Evolutionary conservation across 768 basidiomycete species (phyloP).

Genomic region (Suillus lakei): DNA sequence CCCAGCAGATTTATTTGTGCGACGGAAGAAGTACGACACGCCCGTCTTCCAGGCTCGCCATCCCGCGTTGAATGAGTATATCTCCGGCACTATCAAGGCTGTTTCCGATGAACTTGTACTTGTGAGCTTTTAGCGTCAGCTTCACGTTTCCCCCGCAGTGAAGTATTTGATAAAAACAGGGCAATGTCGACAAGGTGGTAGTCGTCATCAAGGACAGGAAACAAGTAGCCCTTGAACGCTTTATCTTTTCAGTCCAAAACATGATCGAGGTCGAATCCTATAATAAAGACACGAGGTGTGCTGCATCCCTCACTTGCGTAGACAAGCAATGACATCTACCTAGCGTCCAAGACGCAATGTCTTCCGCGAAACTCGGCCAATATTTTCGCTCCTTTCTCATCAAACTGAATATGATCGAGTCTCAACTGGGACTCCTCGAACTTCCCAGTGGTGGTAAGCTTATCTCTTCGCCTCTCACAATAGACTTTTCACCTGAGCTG

Average conservation of each 20-base stretch:
- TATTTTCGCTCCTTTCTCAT: slow-evolving; percentile 85
- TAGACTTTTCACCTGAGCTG: slow-evolving; percentile 8
- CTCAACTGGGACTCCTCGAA: slow-evolving; percentile 64
- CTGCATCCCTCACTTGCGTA: background rate
- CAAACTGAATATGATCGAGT: slow-evolving; percentile 79
- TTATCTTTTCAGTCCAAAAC: slow-evolving; percentile 84
- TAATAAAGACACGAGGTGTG: slow-evolving; percentile 71
- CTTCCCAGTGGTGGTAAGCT: slow-evolving; percentile 47
- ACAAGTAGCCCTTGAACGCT: slow-evolving; percentile 85
- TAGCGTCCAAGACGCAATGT: slow-evolving; percentile 77
- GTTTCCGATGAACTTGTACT: slow-evolving; percentile 73
- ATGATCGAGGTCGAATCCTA: slow-evolving; percentile 75
- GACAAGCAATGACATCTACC: background rate
- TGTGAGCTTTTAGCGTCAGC: slow-evolving; percentile 42
- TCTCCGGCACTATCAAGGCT: slow-evolving; percentile 87
- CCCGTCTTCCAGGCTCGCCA: slow-evolving; percentile 95
- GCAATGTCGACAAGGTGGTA: slow-evolving; percentile 78
- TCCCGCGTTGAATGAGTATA: slow-evolving; percentile 85
- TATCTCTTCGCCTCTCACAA: slow-evolving; percentile 6
- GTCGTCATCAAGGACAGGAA: slow-evolving; percentile 85
- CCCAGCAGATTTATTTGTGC: slow-evolving; percentile 84
- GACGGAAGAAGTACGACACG: slow-evolving; percentile 88
- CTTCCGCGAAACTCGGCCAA: slow-evolving; percentile 62
- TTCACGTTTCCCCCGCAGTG: background rate
- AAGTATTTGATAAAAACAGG: slow-evolving; percentile 46